These are phyloP conservation scores for Cercospora nicotianae DNA, from an alignment of 2,329 filamentous ascomycete species.

Conservation along the genomic window DNA sequence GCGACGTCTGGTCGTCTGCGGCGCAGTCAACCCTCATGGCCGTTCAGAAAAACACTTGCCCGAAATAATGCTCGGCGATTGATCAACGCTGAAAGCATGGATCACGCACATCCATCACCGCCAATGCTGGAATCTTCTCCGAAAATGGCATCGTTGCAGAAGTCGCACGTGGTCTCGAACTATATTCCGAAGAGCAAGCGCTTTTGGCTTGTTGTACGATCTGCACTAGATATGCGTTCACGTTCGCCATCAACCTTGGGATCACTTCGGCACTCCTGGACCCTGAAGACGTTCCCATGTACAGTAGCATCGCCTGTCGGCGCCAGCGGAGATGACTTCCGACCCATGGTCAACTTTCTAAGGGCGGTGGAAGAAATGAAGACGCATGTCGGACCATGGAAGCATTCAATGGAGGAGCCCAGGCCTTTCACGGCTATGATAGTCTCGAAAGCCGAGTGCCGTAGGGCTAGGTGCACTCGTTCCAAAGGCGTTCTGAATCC, in stretches of 20 bases:
- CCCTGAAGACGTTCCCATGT: slow-evolving; percentile 35
- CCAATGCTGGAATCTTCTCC: background rate
- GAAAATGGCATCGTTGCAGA: background rate
- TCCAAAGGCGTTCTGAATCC: background rate
- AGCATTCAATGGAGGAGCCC: background rate
- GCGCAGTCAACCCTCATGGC: background rate
- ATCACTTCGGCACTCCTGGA: slow-evolving; percentile 33
- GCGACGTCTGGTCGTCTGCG: background rate
- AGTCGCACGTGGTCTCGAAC: background rate
- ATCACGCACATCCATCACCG: background rate
- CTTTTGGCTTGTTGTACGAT: slow-evolving; percentile 31
- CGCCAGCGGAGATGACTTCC: slow-evolving; percentile 37
- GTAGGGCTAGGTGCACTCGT: background rate
- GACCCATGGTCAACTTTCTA: slow-evolving; percentile 34
- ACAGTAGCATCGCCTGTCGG: slow-evolving; percentile 31
- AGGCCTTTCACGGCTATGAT: background rate
- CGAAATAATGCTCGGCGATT: background rate
- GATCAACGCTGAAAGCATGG: background rate
- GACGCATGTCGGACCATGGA: background rate
- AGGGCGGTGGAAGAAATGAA: background rate
- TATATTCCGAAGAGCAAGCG: slow-evolving; percentile 23
- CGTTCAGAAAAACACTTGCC: background rate
- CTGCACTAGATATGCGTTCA: slow-evolving; percentile 23
- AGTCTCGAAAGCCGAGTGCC: background rate
- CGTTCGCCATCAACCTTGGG: slow-evolving; percentile 37